Evolutionary conservation across 108 stramenopile species (phyloP).

Genomic region (Epipyxis sp.): DNA sequence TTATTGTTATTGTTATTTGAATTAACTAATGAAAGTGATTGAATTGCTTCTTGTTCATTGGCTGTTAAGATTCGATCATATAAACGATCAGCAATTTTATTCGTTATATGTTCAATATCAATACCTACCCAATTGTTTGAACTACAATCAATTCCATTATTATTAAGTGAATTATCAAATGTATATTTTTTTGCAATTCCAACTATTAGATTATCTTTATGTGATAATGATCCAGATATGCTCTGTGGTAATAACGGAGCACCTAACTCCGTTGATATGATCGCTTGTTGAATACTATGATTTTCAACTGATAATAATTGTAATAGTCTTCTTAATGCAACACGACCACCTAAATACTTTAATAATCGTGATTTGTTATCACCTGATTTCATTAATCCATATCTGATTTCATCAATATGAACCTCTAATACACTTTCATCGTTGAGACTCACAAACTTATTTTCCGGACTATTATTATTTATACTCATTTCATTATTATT

Average conservation of each 20-base stretch:
- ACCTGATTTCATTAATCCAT: no score
- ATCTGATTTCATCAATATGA: no score
- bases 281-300: not conserved
- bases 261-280: not conserved
- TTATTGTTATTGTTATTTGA: no score
- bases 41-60: not conserved
- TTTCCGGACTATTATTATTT: no score
- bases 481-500: no score
- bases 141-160: not conserved
- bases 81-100: not conserved
- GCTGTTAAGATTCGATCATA: not conserved
- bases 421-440: no score
- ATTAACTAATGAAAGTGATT: no score
- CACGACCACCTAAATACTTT: not conserved
- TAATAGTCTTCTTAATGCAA: not conserved
- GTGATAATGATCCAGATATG: not conserved
- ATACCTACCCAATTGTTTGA: not conserved
- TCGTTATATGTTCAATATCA: constrained; percentile 4
- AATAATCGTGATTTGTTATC: no score
- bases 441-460: no score
- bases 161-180: no score
- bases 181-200: no score
- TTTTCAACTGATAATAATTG: no score
- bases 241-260: not conserved
- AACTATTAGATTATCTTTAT: not conserved